Evolutionary conservation across 805 yeast species (phyloP), one percentile per base, ranked within the genome.

Genomic region (Candida suzukii): DNA sequence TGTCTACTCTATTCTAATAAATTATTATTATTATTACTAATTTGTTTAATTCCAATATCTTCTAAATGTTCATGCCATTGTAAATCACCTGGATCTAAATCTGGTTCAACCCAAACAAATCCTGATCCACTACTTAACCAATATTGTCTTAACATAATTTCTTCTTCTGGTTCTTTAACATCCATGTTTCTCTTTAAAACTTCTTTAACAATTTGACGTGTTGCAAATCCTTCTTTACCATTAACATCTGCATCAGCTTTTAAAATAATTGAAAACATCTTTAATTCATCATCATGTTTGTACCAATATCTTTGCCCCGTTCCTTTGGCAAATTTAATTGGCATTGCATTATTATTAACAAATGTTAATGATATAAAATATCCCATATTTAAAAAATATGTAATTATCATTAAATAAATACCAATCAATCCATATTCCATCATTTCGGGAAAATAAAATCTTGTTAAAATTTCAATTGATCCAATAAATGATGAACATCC

Each of bases 81-180:
- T 16, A 78, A 46, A 18, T 80, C 88, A 0, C 93, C 95, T 0
- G 95, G 95, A 54, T 87, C 95, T 54, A 83, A 83, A 56, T 86
- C 95, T 1, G 95, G 95, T 54, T 86, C 95, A 12, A 76, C 81
- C 95, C 95, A 86, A 45, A 81, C 85, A 54, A 84, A 86, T 13
- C 88, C 88, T 41, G 82, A 90, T 25, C 95, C 95, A 8, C 87
- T 85, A 33, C 83, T 72, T 55, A 85, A 77, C 95, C 95, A 86
- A 62, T 85, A 86, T 50, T 88, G 95, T 54, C 85, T 83, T 49
- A 86, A 51, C 66, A 78, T 69, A 37, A 75, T 56, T 45, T 86
- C 95, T 45, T 76, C 81, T 41, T 79, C 76, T 37, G 83, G 78
- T 49, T 76, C 76, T 53, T 66, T 67, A 13, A 69, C 58, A 4